A percentile compares a stretch with the other conserved stretches of the same genome.
These are phyloP conservation scores for Paramecium primaurelia DNA, from an alignment of 73 alveolate genomes.

Conservation along the genomic window DNA sequence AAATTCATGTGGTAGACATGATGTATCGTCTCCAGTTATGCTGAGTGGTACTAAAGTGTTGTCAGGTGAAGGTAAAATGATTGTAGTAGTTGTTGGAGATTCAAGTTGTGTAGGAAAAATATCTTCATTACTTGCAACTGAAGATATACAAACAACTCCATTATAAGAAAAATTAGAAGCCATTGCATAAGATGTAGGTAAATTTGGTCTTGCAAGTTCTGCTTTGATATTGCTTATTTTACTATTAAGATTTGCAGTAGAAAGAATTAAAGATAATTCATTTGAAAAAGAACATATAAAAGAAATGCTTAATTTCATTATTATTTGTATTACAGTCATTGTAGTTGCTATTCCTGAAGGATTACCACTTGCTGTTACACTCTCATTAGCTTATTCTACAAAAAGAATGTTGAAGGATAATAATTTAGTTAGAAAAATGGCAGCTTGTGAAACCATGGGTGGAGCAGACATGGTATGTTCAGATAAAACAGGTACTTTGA, in stretches of 20 bases:
- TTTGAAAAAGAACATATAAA: constrained; percentile 37
- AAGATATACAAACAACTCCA: constrained; percentile 46
- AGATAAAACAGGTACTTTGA: constrained; percentile 93
- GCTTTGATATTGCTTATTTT: constrained; percentile 78
- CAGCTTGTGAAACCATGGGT: constrained; percentile 95
- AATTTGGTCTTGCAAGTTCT: constrained; percentile 87
- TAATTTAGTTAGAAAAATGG: constrained; percentile 72
- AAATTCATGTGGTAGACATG: constrained; percentile 60
- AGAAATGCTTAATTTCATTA: constrained; percentile 67
- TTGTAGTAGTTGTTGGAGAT: constrained; percentile 72
- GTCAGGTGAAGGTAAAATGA: constrained; percentile 79
- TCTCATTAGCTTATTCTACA: constrained; percentile 76
- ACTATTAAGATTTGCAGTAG: constrained; percentile 67
- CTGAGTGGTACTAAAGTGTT: constrained; percentile 74
- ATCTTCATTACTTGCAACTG: constrained; percentile 15
- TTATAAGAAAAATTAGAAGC: constrained; percentile 87
- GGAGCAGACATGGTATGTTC: constrained; percentile 83
- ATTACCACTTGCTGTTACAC: constrained; percentile 76
- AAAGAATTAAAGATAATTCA: constrained; percentile 17
- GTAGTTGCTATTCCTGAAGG: constrained; percentile 88
- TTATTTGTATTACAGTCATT: constrained; percentile 69
- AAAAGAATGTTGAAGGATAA: constrained; percentile 77
- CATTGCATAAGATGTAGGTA: constrained; percentile 93
- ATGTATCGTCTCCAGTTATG: constrained; percentile 75
- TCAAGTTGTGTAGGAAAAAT: constrained; percentile 73